Percentiles rank a stretch among this genome's conserved stretches.
phyloP scores from a whole-genome alignment of 257 asterid genomes.

The Nicotiana noctiflora region DNA sequence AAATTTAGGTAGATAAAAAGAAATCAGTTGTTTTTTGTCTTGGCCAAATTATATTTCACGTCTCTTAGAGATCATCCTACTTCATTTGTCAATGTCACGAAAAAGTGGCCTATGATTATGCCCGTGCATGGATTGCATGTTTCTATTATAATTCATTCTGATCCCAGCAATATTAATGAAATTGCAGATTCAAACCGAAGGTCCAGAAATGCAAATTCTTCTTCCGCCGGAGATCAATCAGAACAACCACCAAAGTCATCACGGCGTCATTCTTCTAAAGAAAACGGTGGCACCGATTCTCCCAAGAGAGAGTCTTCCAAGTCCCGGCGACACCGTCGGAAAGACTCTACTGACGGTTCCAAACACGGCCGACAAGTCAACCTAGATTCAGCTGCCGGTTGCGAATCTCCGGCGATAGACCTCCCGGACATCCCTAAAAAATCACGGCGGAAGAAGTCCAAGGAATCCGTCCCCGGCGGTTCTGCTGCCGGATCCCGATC shows the following conservation, averaged over 20 bases:
- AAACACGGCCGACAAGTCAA: conserved; percentile 14
- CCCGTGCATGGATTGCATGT: no score
- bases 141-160: neutral
- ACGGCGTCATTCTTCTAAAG: conserved; percentile 35
- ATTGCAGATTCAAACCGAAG: conserved; percentile 40
- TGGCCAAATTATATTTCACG: no score
- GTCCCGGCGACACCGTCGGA: conserved; percentile 43
- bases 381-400: conserved; percentile 20
- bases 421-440: conserved; percentile 39
- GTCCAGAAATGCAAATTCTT: conserved; percentile 21
- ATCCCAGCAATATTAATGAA: neutral
- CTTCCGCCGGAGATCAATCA: conserved; percentile 21
- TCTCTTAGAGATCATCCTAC: no score
- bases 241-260: conserved; percentile 38
- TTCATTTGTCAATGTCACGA: no score
- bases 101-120: no score
- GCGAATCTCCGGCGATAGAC: conserved; percentile 24
- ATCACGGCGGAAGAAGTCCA: conserved; percentile 40
- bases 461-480: conserved; percentile 21
- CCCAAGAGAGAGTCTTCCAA: conserved; percentile 38
- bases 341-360: conserved; percentile 37
- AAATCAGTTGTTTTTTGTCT: no score
- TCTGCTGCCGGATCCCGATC: conserved; percentile 10
- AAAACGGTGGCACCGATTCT: conserved; percentile 24
- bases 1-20: neutral